Base-by-base conservation (phyloP, 345 rosid genomes). In the Clarkia xantiana region DNA sequence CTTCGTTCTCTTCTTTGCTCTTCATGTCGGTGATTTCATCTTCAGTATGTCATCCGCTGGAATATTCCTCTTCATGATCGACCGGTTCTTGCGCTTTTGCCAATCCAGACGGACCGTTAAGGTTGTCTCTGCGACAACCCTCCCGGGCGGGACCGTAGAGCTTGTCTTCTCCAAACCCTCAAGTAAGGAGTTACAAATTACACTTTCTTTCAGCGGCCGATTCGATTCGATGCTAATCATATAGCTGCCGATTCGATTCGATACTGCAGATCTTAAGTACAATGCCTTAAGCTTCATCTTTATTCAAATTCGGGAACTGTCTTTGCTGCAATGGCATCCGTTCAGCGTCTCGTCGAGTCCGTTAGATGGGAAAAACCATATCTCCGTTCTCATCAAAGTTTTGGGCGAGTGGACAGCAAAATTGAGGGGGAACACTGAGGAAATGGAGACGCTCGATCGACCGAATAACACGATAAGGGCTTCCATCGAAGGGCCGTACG, bases 271-370 rank as follows among this genome's bases (percentile, higher is more conserved):
- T 72, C 61, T 90, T 62, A 56, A 63, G 18, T 90, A 90, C 67
- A 90, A 86, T 55, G 86, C 97, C 14, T 76, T 90, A 47, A 81
- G 96, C 59, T 86, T 90, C 44, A 42, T 90, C 41, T 90, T 90
- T 73, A 75, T 90, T 57, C 97, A 81, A 76, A 69, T 86, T 42
- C 70, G 80, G 58, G 86, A 78, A 64, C 34, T 90, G 29, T 90
- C 98, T 23, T 86, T 91, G 98, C 68, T 83, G 62, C 96, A 90
- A 47, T 90, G 98, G 96, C 96, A 90, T 71, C 96, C 94, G 52
- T 90, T 90, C 61, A 86, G 98, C 50, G 91, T 90, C 47, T 83
- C 97, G 39, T 86, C 96, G 13, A 86, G 98, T 58, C 94, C 94
- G 58, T 60, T 81, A 44, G 96, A 78, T 52, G 86, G 95, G 14